A percentile compares a stretch with the other conserved stretches of the same genome.
Evolutionary conservation across 805 yeast species (phyloP).

Genomic region (Limtongia smithiae): DNA sequence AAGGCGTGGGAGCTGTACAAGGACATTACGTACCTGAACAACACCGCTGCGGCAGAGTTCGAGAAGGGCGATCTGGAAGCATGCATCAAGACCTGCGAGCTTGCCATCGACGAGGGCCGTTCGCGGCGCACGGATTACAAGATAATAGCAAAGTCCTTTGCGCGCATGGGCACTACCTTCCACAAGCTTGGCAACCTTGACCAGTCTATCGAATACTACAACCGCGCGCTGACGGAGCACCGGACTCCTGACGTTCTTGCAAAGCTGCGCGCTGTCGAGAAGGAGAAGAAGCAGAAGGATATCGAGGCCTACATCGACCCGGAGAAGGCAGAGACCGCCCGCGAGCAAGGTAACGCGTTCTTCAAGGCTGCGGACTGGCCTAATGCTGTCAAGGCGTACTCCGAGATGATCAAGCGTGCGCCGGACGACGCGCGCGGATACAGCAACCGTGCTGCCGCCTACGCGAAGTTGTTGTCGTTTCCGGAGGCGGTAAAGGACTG

Average conservation of each 20-base stretch:
- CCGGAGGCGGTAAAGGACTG: conserved; percentile 95
- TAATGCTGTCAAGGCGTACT: conserved; percentile 85
- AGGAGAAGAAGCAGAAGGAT: conserved; percentile 75
- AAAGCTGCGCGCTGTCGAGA: conserved; percentile 84
- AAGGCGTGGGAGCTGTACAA: conserved; percentile 77
- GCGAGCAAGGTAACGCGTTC: conserved; percentile 83
- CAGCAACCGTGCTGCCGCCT: conserved; percentile 96
- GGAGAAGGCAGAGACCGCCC: conserved; percentile 91
- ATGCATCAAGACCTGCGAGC: conserved; percentile 74
- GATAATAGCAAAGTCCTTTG: conserved; percentile 85
- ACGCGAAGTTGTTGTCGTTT: conserved; percentile 91
- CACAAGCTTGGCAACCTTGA: conserved; percentile 68
- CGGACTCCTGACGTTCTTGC: conserved; percentile 89
- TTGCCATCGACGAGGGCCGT: conserved; percentile 87
- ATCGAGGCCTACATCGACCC: conserved; percentile 78
- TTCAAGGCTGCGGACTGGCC: conserved; percentile 97
- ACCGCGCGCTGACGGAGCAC: conserved; percentile 93
- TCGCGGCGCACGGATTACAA: conserved; percentile 88
- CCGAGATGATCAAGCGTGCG: conserved; percentile 95
- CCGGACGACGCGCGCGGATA: conserved; percentile 96
- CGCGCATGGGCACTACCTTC: conserved; percentile 82
- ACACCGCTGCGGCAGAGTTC: conserved; percentile 95
- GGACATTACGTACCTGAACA: conserved; percentile 91
- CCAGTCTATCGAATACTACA: conserved; percentile 72
- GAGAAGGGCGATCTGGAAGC: conserved; percentile 90